Conservation (phyloP, 2,329 filamentous ascomycete species). For the Fusarium sp. region DNA sequence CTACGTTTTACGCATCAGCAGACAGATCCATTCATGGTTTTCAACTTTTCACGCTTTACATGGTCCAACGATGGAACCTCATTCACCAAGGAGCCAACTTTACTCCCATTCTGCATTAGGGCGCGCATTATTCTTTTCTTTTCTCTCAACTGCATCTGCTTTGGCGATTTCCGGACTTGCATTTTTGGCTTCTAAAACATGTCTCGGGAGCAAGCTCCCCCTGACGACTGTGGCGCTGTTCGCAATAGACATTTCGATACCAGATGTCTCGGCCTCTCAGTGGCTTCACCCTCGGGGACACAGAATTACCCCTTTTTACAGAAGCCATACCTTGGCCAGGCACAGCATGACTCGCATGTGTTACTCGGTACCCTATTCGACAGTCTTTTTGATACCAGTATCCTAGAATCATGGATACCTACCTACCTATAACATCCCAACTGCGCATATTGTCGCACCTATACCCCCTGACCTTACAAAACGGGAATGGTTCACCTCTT, state of each 20-base stretch:
- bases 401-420: constrained; percentile 37
- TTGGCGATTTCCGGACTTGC: constrained; percentile 32
- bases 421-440: constrained; percentile 18
- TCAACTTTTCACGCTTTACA: constrained; percentile 34
- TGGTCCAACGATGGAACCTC: constrained; percentile 29
- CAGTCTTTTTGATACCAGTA: constrained; percentile 44
- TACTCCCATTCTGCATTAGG: constrained; percentile 33
- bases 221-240: constrained; percentile 33
- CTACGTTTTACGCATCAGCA: constrained; percentile 39
- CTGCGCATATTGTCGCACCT: constrained; percentile 43
- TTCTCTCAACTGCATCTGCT: constrained; percentile 34
- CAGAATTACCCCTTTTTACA: constrained; percentile 6
- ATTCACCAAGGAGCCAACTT: constrained; percentile 33
- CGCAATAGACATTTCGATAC: constrained; percentile 34
- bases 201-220: constrained; percentile 32
- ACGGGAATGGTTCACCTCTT: constrained; percentile 28
- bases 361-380: constrained; percentile 32
- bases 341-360: constrained; percentile 25
- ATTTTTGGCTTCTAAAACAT: constrained; percentile 38
- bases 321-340: constrained; percentile 12
- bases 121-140: constrained; percentile 36
- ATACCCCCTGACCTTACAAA: constrained; percentile 39
- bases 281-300: constrained; percentile 9
- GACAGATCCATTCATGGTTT: constrained; percentile 29
- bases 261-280: constrained; percentile 37